Evolutionary conservation across 352 stramenopile genomes (phyloP).

Genomic region (Thalassiosira allenii): DNA sequence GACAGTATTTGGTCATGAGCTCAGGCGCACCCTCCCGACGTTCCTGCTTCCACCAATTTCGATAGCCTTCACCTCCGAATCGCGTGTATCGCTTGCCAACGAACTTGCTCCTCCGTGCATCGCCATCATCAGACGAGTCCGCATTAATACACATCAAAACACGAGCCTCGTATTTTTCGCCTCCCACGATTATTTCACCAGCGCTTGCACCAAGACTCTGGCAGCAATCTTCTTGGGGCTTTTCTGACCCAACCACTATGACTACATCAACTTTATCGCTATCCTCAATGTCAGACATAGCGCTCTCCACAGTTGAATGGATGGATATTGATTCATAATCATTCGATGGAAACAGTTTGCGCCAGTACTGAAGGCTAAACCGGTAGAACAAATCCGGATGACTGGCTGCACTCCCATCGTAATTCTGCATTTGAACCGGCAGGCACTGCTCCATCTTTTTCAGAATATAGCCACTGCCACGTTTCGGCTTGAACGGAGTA

Average conservation of each 20-base stretch:
- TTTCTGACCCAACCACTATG: no score
- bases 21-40: neutral
- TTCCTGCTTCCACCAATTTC: neutral
- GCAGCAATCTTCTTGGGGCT: no score
- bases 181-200: neutral
- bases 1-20: no score
- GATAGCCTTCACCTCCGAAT: neutral
- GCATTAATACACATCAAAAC: neutral
- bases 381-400: slow-evolving; percentile 9
- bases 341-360: neutral
- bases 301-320: neutral
- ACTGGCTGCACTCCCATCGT: neutral
- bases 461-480: slow-evolving; percentile 5
- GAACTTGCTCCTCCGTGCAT: neutral
- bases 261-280: neutral
- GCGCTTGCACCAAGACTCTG: neutral
- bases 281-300: neutral
- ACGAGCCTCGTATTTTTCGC: neutral
- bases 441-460: slow-evolving; percentile 11
- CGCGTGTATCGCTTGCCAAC: neutral
- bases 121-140: neutral
- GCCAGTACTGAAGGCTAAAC: slow-evolving; percentile 22
- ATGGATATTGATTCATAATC: neutral
- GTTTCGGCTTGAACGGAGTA: slow-evolving; percentile 23
- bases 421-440: neutral